Base-by-base conservation (phyloP, 75 land plant genomes). In the Pinus taeda region DNA sequence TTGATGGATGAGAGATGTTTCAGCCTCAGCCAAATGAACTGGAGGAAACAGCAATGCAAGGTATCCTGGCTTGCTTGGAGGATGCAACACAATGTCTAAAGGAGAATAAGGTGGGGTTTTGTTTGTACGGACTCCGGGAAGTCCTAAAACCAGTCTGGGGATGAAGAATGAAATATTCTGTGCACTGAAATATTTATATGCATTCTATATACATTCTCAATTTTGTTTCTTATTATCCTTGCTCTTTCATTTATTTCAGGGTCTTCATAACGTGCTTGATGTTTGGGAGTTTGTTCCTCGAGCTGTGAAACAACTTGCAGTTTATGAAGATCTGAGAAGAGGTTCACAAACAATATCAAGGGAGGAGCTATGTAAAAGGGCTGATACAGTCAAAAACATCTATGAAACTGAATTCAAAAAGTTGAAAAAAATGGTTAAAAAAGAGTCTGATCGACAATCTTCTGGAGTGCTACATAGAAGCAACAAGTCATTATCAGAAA, bases 31-130 rank as follows among this genome's bases (percentile, higher is more conserved):
- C 63, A 20, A 61, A 61, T 42, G 84, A 83, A 33, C 39, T 83
- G 39, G 69, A 80, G 61, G 56, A 29, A 57, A 76, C 59, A 42
- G 85, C 85, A 22, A 76, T 83, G 9, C 79, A 83, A 60, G 85
- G 85, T 29, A 75, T 83, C 36, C n/a, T 82, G 73, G 84, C 76
- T 75, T 83, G 83, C 53, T 66, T 83, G 42, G 84, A 83, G 45
- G 85, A 83, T 69, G 49, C 83, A 37, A 69, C 61, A 80, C 75
- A 80, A 36, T 57, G 83, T 75, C 65, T 83, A 29, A 45, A 55
- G 53, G 85, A 69, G 65, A 75, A 81, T 29, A 74, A 55, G 84
- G 85, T 83, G 36, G 33, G 53, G 21, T 62, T 26, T 62, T 62
- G 9, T 62, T 24, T 62, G 30, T 24, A 62, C 49, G 18, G 21